phyloP scores from a whole-genome alignment of 305 asterid genomes.

The Fraxinus greggii region DNA sequence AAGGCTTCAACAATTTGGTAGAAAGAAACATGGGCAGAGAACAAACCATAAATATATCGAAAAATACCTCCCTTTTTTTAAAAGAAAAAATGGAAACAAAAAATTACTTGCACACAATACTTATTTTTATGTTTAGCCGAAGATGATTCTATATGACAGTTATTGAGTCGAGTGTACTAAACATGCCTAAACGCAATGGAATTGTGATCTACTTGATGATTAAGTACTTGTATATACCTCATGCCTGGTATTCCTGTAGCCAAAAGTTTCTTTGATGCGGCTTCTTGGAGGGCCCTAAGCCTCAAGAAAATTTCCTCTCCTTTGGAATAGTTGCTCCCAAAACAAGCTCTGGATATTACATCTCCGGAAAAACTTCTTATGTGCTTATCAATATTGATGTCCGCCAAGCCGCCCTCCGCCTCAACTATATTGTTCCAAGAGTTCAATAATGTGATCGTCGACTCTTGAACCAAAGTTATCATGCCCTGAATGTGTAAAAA shows the following conservation, averaged over 20 bases:
- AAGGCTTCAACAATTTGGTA: background rate
- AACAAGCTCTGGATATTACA: slow-evolving; percentile 50
- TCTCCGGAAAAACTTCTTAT: slow-evolving; percentile 48
- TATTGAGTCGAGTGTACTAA: background rate
- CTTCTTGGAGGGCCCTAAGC: slow-evolving; percentile 37
- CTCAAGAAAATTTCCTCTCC: slow-evolving; percentile 42
- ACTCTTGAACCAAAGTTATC: slow-evolving; percentile 35
- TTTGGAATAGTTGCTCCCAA: slow-evolving; percentile 38
- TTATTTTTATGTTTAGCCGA: background rate
- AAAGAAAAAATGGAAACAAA: no score
- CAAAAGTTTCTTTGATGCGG: slow-evolving; percentile 23
- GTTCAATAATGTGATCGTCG: slow-evolving; percentile 29
- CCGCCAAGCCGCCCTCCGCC: slow-evolving; percentile 28
- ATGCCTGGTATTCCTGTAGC: slow-evolving; percentile 35
- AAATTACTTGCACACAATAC: background rate
- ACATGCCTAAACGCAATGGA: background rate
- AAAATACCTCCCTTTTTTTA: background rate
- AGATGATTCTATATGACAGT: background rate
- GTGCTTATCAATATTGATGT: slow-evolving; percentile 34
- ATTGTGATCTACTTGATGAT: background rate
- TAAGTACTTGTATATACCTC: slow-evolving; percentile 21
- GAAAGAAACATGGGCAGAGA: background rate
- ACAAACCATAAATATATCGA: background rate
- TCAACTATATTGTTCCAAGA: slow-evolving; percentile 32
- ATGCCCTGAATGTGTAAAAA: slow-evolving; percentile 29